A percentile compares a stretch with the other conserved stretches of the same genome.
Evolutionary conservation across 2,329 filamentous ascomycete species (phyloP).

Genomic region (Alternaria triticina): DNA sequence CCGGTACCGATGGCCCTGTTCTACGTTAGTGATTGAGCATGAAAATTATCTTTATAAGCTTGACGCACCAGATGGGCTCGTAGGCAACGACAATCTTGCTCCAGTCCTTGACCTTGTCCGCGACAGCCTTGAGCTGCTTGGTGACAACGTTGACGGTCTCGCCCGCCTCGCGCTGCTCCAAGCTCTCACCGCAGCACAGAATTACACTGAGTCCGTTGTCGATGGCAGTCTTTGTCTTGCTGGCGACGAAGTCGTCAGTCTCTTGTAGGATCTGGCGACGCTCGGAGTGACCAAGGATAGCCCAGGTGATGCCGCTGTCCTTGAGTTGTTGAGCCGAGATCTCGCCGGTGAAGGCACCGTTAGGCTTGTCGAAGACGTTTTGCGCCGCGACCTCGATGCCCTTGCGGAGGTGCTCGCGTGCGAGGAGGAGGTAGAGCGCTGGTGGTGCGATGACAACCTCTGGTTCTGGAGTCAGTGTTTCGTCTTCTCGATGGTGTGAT

Average conservation of each 20-base stretch:
- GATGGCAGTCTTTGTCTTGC: constrained; percentile 92
- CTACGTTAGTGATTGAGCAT: constrained; percentile 16
- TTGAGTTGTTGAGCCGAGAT: constrained; percentile 90
- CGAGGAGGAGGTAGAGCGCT: constrained; percentile 85
- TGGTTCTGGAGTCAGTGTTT: constrained; percentile 46
- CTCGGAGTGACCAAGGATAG: constrained; percentile 93
- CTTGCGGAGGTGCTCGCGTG: constrained; percentile 77
- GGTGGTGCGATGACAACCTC: constrained; percentile 96
- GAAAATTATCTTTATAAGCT: no score
- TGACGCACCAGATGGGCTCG: constrained; percentile 90
- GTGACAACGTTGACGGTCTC: constrained; percentile 88
- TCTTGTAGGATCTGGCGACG: constrained; percentile 89
- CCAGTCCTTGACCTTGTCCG: constrained; percentile 84
- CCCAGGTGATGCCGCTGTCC: constrained; percentile 88
- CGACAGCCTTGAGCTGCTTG: constrained; percentile 81
- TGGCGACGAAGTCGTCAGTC: constrained; percentile 79
- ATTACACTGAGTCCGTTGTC: constrained; percentile 90
- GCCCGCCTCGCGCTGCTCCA: constrained; percentile 86
- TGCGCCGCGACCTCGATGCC: constrained; percentile 88
- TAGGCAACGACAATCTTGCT: constrained; percentile 94
- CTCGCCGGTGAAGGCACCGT: constrained; percentile 96
- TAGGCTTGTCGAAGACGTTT: constrained; percentile 97
- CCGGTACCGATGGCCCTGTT: constrained; percentile 79
- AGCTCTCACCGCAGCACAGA: constrained; percentile 95
- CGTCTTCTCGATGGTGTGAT: constrained; percentile 3